Percentiles rank a stretch among this genome's conserved stretches.
phyloP scores from a whole-genome alignment of 2,329 filamentous ascomycete species.

The Huntiella bhutanensis region DNA sequence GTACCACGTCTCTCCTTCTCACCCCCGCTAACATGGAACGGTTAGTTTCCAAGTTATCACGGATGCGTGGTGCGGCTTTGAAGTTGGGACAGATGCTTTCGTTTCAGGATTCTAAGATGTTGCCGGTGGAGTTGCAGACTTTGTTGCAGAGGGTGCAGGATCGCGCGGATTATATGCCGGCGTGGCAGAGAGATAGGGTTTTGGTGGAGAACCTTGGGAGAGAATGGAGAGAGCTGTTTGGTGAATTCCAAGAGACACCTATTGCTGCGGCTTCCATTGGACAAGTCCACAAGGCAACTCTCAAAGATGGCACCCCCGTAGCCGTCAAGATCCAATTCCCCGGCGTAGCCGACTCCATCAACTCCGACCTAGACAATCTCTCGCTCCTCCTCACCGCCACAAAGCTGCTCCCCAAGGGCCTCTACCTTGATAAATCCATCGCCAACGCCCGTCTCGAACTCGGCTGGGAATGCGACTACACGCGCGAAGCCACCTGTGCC shows the following conservation, averaged over 20 bases:
- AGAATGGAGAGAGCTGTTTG: conserved; percentile 71
- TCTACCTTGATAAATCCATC: conserved; percentile 94
- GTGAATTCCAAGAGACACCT: conserved; percentile 71
- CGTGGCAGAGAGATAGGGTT: conserved; percentile 77
- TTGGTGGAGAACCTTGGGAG: conserved; percentile 58
- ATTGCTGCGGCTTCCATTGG: conserved; percentile 94
- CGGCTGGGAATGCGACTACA: conserved; percentile 93
- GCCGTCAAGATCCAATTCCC: conserved; percentile 97
- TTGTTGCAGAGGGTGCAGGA: conserved; percentile 91
- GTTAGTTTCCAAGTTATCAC: conserved; percentile 76
- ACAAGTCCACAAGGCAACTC: conserved; percentile 72
- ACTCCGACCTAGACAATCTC: conserved; percentile 88
- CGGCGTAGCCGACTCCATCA: conserved; percentile 86
- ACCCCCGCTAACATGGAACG: conserved; percentile 84
- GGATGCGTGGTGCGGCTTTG: conserved; percentile 91
- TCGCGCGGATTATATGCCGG: conserved; percentile 92
- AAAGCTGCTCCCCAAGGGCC: conserved; percentile 69
- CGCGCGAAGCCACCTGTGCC: conserved; percentile 68
- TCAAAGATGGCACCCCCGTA: conserved; percentile 57
- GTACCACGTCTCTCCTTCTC: conserved; percentile 55
- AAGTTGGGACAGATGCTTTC: conserved; percentile 98
- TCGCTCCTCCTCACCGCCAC: conserved; percentile 80
- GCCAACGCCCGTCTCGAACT: conserved; percentile 84
- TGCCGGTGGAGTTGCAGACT: conserved; percentile 70
- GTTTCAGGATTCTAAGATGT: conserved; percentile 91